Evolutionary conservation across 805 yeast species (phyloP), one percentile per base, ranked within the genome.

Genomic region (Saccharomyces paradoxus): DNA sequence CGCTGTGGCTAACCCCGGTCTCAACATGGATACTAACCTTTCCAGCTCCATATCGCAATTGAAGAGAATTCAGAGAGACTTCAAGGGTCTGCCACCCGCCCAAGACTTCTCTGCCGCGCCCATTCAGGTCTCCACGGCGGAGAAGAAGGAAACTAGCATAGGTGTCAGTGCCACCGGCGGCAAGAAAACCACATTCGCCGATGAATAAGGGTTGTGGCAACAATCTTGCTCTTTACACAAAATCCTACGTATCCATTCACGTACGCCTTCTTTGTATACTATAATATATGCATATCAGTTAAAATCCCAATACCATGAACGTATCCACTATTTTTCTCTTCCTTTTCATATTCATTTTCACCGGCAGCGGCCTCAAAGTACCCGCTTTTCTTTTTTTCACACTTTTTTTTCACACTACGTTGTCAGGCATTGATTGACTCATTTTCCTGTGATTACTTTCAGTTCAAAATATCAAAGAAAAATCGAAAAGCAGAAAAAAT

Each of bases 1-100:
- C 41, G 48, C 53, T 24, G 55, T 51, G 10, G 50, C 53, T n/a
- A 50, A 55, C 1, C 58, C 50, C 59, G 65, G 21, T 62, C 66
- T 41, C 1, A 53, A 31, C 37, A 61, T 63, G 49, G 64, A 65
- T 49, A 61, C 63, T 24, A 68, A 69, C 41, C 63, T 71, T 51
- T 48, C 68, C 51, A 53, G 67, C 24, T 67, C 74, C 4, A 27
- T 75, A 10, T 65, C 87, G 55, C 96, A 87, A 72, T 74, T 88
- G 62, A 79, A 76, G 62, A 78, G 96, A 66, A 74, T 87, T 46
- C 92, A 85, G 65, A 79, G 96, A 71, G 89, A 86, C 58, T 79
- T 87, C 60, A 76, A 89, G 60, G 96, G 96, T 0, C 76, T 88
- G 55, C 92, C 95, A 9, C 95, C 96, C 8, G 59, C 66, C 24